Base-by-base conservation (phyloP, 1,139 yeast species). In the Protomyces macrosporus region DNA sequence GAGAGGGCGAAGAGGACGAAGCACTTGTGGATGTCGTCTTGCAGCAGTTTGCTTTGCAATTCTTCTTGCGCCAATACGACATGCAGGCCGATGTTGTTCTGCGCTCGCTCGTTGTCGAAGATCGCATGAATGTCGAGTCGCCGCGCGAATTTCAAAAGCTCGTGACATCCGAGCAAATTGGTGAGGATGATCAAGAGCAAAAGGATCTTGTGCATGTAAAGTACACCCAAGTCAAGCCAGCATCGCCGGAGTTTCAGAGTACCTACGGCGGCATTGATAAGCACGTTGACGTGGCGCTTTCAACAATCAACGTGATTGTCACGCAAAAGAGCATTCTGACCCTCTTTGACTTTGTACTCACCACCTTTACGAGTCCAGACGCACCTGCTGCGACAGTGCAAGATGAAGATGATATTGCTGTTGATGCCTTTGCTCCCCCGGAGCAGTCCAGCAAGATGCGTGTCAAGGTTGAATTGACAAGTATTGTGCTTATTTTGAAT, bases 291-390 rank as follows among this genome's bases (percentile, higher is more conserved):
- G 77, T 93, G 60, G 81, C 85, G 63, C 80, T 95, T 73, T 91
- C 97, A 0, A 90, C 96, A 7, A 82, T 95, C 65, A 85, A 85
- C 68, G 81, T 89, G 60, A 87, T 88, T 1, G 76, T 91, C 9
- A 84, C 95, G 0, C 84, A 97, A 60, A 87, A 84, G 70, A 87
- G 96, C 0, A 76, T 88, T 34, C 79, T 93, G 68, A 87, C 96
- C 3, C 76, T 93, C 14, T 76, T 93, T 68, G 95, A 90, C 73
- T 95, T 87, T 72, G 78, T 87, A 2, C 79, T 91, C 71, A 88
- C 91, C 56, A 93, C 98, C 0, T 93, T 93, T 72, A 87, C 97
- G 1, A 79, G 84, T 68, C 62, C 60, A 6, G 53, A 60, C 10
- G 34, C 42, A 16, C 39, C 65, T 5, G 53, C 60, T 9, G 50